Conservation (phyloP, 176 grass and related monocot species). For the Cenchrus fungigraminus region DNA sequence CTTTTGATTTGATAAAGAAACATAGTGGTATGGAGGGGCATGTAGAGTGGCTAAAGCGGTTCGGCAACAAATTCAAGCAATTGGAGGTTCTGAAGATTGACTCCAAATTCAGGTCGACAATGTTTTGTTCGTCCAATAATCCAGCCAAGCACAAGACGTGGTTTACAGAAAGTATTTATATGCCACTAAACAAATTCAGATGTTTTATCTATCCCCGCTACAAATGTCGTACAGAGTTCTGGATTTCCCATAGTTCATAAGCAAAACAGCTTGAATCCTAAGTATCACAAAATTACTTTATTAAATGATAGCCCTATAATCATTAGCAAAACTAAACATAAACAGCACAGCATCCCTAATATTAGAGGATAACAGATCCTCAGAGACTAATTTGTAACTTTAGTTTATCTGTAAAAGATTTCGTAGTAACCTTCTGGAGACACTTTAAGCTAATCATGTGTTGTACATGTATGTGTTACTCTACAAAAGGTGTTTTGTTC, state of each 20-base stretch:
- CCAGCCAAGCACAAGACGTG: constrained; percentile 1
- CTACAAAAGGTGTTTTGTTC: neutral
- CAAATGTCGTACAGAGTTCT: neutral
- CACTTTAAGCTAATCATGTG: neutral
- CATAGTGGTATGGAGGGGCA: neutral
- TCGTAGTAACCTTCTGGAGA: neutral
- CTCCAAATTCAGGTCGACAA: neutral
- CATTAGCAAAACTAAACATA: constrained; percentile 8
- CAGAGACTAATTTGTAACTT: neutral
- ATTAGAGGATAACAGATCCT: neutral
- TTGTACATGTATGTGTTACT: neutral
- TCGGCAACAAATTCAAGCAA: neutral
- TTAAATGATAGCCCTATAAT: neutral
- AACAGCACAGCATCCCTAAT: neutral
- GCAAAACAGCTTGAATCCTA: neutral
- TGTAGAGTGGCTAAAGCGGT: neutral
- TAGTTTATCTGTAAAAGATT: neutral
- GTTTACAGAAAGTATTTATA: neutral
- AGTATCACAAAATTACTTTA: neutral
- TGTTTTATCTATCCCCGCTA: neutral
- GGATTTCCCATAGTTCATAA: constrained; percentile 4
- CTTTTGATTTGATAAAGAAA: neutral
- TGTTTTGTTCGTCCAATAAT: neutral
- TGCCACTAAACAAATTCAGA: neutral
- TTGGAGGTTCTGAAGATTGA: neutral